Percentiles rank a stretch among this genome's conserved stretches.
Evolutionary conservation across 1,284 basidiomycete species (phyloP).

Genomic region (Leccinum griseonigrum): DNA sequence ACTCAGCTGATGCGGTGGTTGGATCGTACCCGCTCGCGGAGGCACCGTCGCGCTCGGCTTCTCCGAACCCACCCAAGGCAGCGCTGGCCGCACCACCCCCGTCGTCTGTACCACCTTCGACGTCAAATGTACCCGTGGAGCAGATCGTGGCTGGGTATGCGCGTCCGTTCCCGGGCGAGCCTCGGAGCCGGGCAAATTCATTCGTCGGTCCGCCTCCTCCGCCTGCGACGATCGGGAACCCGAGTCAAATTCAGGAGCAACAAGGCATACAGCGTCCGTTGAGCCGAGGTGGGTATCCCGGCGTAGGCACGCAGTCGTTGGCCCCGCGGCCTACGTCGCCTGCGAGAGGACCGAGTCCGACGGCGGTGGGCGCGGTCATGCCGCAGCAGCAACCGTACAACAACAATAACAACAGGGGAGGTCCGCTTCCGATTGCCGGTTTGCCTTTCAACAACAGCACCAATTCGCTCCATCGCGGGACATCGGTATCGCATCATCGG

Average conservation of each 20-base stretch:
- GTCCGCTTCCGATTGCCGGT: conserved; percentile 21
- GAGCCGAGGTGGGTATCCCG: conserved; percentile 69
- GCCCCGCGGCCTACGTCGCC: conserved; percentile 26
- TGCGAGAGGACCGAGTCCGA: conserved; percentile 20
- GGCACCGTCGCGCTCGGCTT: conserved; percentile 64
- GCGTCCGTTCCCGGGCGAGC: conserved; percentile 86
- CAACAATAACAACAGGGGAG: conserved; percentile 10
- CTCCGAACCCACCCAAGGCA: conserved; percentile 69
- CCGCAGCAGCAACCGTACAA: conserved; percentile 11
- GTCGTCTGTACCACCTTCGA: conserved; percentile 31
- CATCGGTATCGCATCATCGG: conserved; percentile 16
- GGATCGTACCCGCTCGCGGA: conserved; percentile 57
- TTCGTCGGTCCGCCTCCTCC: conserved; percentile 34
- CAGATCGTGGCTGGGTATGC: conserved; percentile 78
- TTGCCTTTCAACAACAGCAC: conserved; percentile 2
- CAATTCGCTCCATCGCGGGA: conserved; percentile 10
- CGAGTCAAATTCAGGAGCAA: conserved; percentile 23
- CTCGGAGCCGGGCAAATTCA: conserved; percentile 47
- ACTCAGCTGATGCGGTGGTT: conserved; percentile 72
- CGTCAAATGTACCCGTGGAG: conserved; percentile 58
- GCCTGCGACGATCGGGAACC: conserved; percentile 14
- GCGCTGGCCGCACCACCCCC: conserved; percentile 70
- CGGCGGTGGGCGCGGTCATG: not conserved
- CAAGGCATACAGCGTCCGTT: conserved; percentile 46
- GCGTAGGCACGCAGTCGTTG: conserved; percentile 70